Evolutionary conservation across 2,329 filamentous ascomycete genomes (phyloP).

Genomic region (Elsinoe australis): DNA sequence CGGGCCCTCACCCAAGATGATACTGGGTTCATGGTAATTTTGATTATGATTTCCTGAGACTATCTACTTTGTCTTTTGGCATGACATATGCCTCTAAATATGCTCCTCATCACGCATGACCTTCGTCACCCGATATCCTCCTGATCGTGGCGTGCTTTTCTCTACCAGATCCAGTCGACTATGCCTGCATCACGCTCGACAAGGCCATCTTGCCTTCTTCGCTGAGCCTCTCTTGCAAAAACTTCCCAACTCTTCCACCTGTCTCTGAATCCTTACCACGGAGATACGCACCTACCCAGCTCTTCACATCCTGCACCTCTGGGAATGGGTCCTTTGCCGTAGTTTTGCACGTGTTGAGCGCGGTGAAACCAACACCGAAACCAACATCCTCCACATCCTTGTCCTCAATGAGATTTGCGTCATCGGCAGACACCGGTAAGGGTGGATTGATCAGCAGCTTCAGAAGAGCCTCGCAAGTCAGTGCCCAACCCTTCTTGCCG

Average conservation of each 20-base stretch:
- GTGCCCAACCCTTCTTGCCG: slow-evolving; percentile 74
- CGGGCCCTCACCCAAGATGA: no score
- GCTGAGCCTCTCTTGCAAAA: slow-evolving; percentile 61
- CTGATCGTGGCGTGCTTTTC: not conserved
- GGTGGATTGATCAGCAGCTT: slow-evolving; percentile 86
- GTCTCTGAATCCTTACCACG: slow-evolving; percentile 69
- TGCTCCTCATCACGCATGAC: not conserved
- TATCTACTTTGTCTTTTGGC: no score
- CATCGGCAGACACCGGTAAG: slow-evolving; percentile 53
- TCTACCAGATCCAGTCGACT: not conserved
- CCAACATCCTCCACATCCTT: slow-evolving; percentile 90
- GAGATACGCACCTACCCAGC: slow-evolving; percentile 76
- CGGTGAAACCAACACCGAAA: slow-evolving; percentile 91
- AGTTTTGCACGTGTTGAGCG: slow-evolving; percentile 81
- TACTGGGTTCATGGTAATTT: no score
- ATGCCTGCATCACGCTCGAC: slow-evolving; percentile 30
- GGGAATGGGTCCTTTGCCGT: slow-evolving; percentile 72
- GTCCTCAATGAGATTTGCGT: slow-evolving; percentile 72
- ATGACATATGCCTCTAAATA: no score
- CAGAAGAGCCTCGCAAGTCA: slow-evolving; percentile 81
- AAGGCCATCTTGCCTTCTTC: slow-evolving; percentile 36
- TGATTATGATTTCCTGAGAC: slow-evolving; percentile 5
- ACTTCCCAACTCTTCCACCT: slow-evolving; percentile 60
- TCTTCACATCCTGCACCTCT: slow-evolving; percentile 68
- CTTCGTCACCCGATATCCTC: not conserved